Evolutionary conservation across 805 yeast genomes (phyloP), one percentile per base, ranked within the genome.

Genomic region (Candida silvicultrix): DNA sequence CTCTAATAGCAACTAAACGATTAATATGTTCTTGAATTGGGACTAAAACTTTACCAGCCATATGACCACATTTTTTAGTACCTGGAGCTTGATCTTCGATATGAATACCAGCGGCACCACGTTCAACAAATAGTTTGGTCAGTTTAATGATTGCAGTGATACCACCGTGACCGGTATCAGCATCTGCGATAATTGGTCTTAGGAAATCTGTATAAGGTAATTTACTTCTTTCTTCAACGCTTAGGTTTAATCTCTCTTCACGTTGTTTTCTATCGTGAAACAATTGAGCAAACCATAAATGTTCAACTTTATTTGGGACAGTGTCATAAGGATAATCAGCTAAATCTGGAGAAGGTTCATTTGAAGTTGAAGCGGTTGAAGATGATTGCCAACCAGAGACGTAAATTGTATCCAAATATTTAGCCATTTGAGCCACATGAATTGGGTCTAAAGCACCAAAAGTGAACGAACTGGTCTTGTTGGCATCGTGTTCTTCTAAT

Each of bases 41-140:
- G 52, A 92, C 97, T 57, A 92, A 80, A 45, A 94, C 97, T 70
- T 94, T 89, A 59, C 98, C 98, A 55, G 96, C 97, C 98, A 92
- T 92, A 71, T 92, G 98, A 50, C 98, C 98, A 74, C 98, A 92
- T 73, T 92, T 92, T 70, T 92, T 92, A 59, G 97, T 92, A 60
- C 97, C 97, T 45, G 98, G 96, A 45, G 97, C 97, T 77, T 92
- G 98, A 70, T 92, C 98, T 73, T 92, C 99, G 65, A 92, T 89
- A 67, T 92, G 99, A 60, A 92, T 89, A 64, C 98, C 98, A 49
- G 98, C 97, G 47, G 98, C 99, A 68, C 98, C 98, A 61, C 95
- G 82, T 74, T 92, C 98, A 58, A 92, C 87, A 65, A 92, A 92
- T 81, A 92, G 76, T 74, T 92, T 92, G 60, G 97, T 89, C 66